Base-by-base conservation (phyloP, 2,329 filamentous ascomycete genomes). In the Cordyceps cateniannulata region DNA sequence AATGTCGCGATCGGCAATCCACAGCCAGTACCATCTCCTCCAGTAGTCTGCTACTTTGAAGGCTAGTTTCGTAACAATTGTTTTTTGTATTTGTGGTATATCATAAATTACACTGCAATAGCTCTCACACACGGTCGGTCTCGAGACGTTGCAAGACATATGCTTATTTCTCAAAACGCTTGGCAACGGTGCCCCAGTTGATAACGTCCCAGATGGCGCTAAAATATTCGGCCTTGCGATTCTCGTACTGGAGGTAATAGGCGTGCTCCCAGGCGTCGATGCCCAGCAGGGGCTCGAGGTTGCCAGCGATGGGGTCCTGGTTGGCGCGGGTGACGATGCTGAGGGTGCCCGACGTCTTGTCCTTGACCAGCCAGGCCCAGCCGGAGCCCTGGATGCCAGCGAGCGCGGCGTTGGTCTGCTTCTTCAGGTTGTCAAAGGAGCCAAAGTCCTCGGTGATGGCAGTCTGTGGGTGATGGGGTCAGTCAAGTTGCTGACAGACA, bases 231-330 rank as follows among this genome's bases (percentile, higher is more conserved):
- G 89, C 92, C 86, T 96, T 96, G 76, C 91, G 88, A 83, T 96
- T 96, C 85, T 96, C 85, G 79, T 96, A 96, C 80, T 96, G 91
- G 64, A 96, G 82, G 79, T 96, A 96, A 81, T 96, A 96, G 57
- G 92, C 92, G 77, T 96, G 92, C 82, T 96, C 92, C 92, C 92
- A 96, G 59, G 92, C 93, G 79, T 97, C 93, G 70, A 97, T 88
- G 61, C 93, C 93, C 51, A 97, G 79, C 53, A 97, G 80, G 42
- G 93, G 93, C 69, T 86, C 82, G 73, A 89, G 91, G 73, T 89
- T 89, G 54, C 92, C 92, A 16, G 91, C 84, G 32, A 97, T 89
- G 27, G 93, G 90, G 74, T 96, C 91, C 79, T 96, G 91, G 81
- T 96, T 96, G 77, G 89, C 80, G 81, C 91, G 77, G 56, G 90